Conservation (phyloP, 352 stramenopile species). For the Phytopythium vexans region DNA sequence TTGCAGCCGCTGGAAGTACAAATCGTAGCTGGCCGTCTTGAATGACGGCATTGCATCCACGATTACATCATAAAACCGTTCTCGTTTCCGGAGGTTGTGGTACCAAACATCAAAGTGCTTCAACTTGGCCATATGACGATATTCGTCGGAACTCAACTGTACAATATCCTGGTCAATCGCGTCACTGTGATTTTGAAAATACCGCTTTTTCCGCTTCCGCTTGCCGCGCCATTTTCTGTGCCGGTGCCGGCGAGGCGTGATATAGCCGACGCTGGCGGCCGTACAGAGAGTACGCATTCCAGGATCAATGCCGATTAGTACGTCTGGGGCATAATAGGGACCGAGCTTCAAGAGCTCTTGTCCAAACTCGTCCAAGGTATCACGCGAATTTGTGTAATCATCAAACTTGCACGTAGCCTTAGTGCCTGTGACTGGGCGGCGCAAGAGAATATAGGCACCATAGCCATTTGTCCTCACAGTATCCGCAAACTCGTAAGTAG, state of each 20-base stretch:
- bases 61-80: constrained; percentile 6
- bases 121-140: constrained; percentile 5
- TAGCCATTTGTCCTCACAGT: constrained; percentile 8
- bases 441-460: constrained; percentile 3
- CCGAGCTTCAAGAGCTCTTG: constrained; percentile 6
- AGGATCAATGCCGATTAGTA: constrained; percentile 12
- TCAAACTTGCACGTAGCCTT: neutral
- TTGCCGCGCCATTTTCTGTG: too few relatives aligned
- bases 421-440: neutral
- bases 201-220: neutral
- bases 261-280: neutral
- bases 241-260: neutral
- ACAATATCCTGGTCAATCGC: too few relatives aligned
- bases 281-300: constrained; percentile 11
- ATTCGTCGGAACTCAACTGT: constrained; percentile 3
- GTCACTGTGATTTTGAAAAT: too few relatives aligned
- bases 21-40: constrained; percentile 7
- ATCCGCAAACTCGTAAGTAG: constrained; percentile 6
- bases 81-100: constrained; percentile 9
- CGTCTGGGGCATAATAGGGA: constrained; percentile 5
- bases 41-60: constrained; percentile 13
- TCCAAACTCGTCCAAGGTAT: neutral
- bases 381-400: neutral
- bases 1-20: constrained; percentile 4
- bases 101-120: constrained; percentile 2